Evolutionary conservation across 306 rosid species (phyloP).

Genomic region (Astragalus membranaceus): DNA sequence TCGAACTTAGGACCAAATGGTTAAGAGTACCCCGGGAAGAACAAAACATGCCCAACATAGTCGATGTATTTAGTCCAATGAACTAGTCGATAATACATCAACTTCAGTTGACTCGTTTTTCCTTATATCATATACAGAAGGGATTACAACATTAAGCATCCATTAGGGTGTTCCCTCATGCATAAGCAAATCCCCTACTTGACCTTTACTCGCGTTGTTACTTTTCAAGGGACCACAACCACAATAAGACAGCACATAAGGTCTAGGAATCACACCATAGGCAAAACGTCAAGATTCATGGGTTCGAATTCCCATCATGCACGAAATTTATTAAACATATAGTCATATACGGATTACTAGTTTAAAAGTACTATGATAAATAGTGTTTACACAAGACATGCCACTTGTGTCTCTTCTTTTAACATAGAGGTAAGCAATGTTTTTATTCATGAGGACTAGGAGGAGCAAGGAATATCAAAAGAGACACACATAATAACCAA

Average conservation of each 20-base stretch:
- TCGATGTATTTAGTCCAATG: no score
- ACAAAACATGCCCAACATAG: no score
- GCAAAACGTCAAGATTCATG: neutral
- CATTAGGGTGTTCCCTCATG: no score
- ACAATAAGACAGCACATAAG: neutral
- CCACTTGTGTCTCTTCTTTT: conserved; percentile 38
- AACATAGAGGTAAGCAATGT: conserved; percentile 29
- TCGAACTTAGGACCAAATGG: no score
- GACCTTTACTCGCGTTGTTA: no score
- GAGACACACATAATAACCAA: conserved; percentile 32
- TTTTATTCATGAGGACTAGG: conserved; percentile 30
- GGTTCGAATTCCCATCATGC: conserved; percentile 8
- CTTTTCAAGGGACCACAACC: no score
- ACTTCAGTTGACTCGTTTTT: no score
- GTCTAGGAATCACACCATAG: neutral
- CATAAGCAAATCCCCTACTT: no score
- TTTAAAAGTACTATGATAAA: conserved; percentile 3
- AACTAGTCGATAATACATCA: no score
- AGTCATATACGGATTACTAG: neutral
- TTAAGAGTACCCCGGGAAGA: no score
- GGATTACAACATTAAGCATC: no score
- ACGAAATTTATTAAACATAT: neutral
- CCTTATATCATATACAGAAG: no score
- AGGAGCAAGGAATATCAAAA: conserved; percentile 39
- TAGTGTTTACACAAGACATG: conserved; percentile 4